Base-by-base conservation (phyloP, 768 basidiomycete genomes). In the Serpula lacrymans region DNA sequence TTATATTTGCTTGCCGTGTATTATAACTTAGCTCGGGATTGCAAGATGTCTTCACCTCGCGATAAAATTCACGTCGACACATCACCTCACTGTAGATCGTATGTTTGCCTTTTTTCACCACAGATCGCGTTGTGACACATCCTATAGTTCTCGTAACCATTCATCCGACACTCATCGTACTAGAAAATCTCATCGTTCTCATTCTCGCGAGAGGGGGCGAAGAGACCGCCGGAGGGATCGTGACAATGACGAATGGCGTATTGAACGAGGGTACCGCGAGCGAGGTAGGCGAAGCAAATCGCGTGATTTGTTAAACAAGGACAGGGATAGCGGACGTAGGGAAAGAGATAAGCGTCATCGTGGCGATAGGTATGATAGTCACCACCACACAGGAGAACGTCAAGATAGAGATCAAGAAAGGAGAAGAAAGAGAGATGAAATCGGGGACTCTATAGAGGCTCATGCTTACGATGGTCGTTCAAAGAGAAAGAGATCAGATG, bases 131-230 rank as follows among this genome's bases (percentile, higher is more conserved):
- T 37, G 42, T 40, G 22, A 32, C 25, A 34, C 47, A 42, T 20
- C 34, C 11, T 26, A 12, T 44, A 81, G 82, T 41, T 83, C 82
- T 46, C 80, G 84, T 51, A 83, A 83, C 57, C 77, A 79, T 59
- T 88, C 87, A 3, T 80, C 80, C 26, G 86, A 88, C 58, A 89
- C 86, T 8, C 78, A 80, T 50, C 78, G 77, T 31, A 88, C 85
- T 16, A 74, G 71, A 50, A 74, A 75, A 43, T 88, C 86, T 34
- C 84, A 87, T 52, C 72, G 78, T 46, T 90, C 88, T 8, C 67
- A 65, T 38, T 89, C 88, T 17, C 71, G 77, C 51, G 85, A 84
- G 40, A 68, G 71, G 36, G 68, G 84, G 37, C 74, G 70, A 51
- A 69, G 72, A 41, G 80, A 80, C 25, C 71, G 68, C 24, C 69